phyloP scores from a whole-genome alignment of 352 stramenopile genomes.

The Albugo candida region DNA sequence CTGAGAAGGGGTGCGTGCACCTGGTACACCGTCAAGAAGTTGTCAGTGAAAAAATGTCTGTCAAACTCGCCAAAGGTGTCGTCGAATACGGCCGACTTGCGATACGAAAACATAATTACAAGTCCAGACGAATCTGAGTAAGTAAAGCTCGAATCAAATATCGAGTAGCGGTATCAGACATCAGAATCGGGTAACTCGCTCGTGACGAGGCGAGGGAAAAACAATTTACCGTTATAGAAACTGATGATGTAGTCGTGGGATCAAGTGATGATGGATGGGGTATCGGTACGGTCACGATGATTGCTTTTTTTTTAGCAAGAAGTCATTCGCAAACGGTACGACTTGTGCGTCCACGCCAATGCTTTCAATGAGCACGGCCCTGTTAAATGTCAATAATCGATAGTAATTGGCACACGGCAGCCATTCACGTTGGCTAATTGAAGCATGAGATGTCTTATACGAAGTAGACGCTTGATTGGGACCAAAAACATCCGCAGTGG shows the following conservation, averaged over 20 bases:
- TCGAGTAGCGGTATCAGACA: background rate
- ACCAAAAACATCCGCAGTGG: conserved; percentile 50
- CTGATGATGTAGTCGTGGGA: conserved; percentile 83
- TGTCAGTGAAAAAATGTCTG: conserved; percentile 94
- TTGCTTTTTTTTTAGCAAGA: conserved; percentile 93
- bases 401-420: background rate
- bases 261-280: conserved; percentile 73
- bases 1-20: conserved; percentile 10
- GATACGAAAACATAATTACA: conserved; percentile 94
- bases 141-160: conserved; percentile 2
- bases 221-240: conserved; percentile 87
- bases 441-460: background rate
- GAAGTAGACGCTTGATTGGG: conserved; percentile 1
- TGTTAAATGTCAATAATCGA: conserved; percentile 12
- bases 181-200: conserved; percentile 55
- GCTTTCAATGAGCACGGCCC: conserved; percentile 97
- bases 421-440: background rate
- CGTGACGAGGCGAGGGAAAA: conserved; percentile 87
- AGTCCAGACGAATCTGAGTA: conserved; percentile 59
- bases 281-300: conserved; percentile 68
- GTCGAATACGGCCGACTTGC: conserved; percentile 88
- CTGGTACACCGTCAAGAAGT: conserved; percentile 94
- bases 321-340: conserved; percentile 95
- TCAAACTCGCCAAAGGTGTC: conserved; percentile 95
- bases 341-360: conserved; percentile 90